Percentiles rank a stretch among this genome's conserved stretches.
Evolutionary conservation across 2,329 filamentous ascomycete genomes (phyloP).

Genomic region (Sclerotinia minor): DNA sequence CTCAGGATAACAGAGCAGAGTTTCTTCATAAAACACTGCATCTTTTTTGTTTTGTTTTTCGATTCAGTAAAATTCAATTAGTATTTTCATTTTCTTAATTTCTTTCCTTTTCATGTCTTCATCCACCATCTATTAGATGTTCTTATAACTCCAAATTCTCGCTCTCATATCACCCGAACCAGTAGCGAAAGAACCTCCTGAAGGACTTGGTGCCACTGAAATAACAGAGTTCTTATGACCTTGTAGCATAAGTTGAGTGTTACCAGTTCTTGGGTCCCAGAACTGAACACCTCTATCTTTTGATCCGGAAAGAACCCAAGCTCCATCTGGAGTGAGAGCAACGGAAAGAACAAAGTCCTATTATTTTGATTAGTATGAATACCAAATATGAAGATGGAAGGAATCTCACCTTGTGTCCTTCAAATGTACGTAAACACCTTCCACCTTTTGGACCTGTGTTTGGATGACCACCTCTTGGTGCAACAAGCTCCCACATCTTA

Average conservation of each 20-base stretch:
- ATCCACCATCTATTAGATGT: constrained; percentile 23
- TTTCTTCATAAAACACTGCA: not conserved
- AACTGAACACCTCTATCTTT: constrained; percentile 98
- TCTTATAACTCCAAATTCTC: constrained; percentile 87
- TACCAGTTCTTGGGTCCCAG: constrained; percentile 93
- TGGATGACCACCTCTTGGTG: constrained; percentile 65
- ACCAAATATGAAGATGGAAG: not conserved
- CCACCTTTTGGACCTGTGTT: constrained; percentile 75
- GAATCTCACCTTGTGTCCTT: constrained; percentile 79
- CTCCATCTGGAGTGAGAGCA: constrained; percentile 87
- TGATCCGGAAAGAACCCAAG: constrained; percentile 95
- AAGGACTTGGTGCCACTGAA: constrained; percentile 88
- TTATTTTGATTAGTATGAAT: constrained; percentile 29
- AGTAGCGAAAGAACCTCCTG: constrained; percentile 84
- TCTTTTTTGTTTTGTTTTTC: not conserved
- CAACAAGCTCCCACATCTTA: constrained; percentile 96
- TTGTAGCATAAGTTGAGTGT: constrained; percentile 96
- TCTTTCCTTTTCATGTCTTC: not conserved
- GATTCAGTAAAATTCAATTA: not conserved
- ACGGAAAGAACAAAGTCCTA: constrained; percentile 96
- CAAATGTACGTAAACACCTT: constrained; percentile 94
- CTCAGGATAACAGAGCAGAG: not conserved
- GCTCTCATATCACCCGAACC: constrained; percentile 97
- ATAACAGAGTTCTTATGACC: constrained; percentile 99
- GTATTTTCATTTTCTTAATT: constrained; percentile 1